Evolutionary conservation across 495 filamentous ascomycete genomes (phyloP).

Genomic region (Cetradonia linearis): DNA sequence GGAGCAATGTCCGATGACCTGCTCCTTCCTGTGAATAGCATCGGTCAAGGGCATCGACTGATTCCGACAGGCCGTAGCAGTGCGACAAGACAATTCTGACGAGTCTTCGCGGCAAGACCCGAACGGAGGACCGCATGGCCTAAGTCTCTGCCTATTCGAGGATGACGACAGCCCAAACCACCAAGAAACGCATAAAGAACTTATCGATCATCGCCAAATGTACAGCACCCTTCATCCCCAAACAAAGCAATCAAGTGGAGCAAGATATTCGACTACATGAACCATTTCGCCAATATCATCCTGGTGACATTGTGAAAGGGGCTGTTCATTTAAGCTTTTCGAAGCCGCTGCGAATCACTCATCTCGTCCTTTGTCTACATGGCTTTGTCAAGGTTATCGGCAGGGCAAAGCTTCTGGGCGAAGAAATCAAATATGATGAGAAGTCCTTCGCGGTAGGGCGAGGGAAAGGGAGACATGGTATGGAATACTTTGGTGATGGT

Average conservation of each 20-base stretch:
- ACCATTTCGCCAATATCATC: constrained; percentile 76
- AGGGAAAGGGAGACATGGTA: constrained; percentile 44
- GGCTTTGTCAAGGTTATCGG: constrained; percentile 85
- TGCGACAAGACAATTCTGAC: background rate
- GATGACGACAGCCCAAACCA: constrained; percentile 16
- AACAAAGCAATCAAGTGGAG: constrained; percentile 66
- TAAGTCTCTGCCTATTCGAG: constrained; percentile 8
- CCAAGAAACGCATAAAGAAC: background rate
- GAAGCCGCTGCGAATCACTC: constrained; percentile 77
- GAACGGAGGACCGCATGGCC: constrained; percentile 10
- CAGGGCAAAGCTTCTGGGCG: constrained; percentile 54
- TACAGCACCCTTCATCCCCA: constrained; percentile 49
- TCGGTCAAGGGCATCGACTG: background rate
- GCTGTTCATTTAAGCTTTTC: constrained; percentile 70
- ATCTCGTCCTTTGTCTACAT: constrained; percentile 78
- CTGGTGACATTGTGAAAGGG: constrained; percentile 57
- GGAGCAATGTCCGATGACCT: background rate
- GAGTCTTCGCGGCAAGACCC: background rate
- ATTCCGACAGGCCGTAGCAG: background rate
- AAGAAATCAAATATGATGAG: constrained; percentile 39
- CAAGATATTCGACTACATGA: constrained; percentile 70
- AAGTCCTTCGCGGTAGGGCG: constrained; percentile 36
- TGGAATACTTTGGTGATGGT: constrained; percentile 71
- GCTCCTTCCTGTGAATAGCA: background rate
- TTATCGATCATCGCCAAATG: constrained; percentile 44